Conservation (phyloP, 2,329 filamentous ascomycete species). For the Amauroascus verrucosus region DNA sequence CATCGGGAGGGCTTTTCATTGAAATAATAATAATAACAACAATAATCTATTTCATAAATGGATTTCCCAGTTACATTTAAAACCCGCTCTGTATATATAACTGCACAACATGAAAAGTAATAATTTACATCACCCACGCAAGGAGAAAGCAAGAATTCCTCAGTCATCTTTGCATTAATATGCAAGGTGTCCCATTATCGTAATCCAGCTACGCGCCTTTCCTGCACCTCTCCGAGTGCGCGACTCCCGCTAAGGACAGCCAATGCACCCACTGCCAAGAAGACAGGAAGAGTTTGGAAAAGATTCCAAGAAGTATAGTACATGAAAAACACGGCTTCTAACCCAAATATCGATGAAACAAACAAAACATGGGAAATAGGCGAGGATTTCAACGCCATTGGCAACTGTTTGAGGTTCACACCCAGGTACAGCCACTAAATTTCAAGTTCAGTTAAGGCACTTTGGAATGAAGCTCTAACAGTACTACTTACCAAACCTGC, state of each 20-base stretch:
- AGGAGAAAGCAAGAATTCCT: background rate
- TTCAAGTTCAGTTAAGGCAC: background rate
- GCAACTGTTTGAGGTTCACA: constrained; percentile 68
- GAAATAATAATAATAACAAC: background rate
- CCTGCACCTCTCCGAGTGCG: constrained; percentile 86
- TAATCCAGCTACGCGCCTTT: constrained; percentile 65
- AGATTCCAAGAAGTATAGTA: constrained; percentile 91
- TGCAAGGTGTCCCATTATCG: constrained; percentile 33
- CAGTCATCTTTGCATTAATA: background rate
- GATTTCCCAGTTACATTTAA: background rate
- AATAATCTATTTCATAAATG: background rate
- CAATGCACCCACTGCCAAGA: constrained; percentile 55
- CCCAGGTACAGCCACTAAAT: constrained; percentile 68
- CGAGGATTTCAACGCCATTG: constrained; percentile 62
- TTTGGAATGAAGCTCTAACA: background rate
- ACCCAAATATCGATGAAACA: constrained; percentile 72
- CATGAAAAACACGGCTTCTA: constrained; percentile 87
- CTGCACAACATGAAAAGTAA: background rate
- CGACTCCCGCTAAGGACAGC: constrained; percentile 80
- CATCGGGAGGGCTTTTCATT: background rate
- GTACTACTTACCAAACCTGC: constrained; percentile 53
- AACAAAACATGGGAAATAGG: constrained; percentile 76
- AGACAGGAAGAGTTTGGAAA: constrained; percentile 74
- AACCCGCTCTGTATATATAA: background rate
- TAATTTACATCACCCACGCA: background rate